Conservation (phyloP, 2,329 filamentous ascomycete genomes). For the Diplodia intermedia region DNA sequence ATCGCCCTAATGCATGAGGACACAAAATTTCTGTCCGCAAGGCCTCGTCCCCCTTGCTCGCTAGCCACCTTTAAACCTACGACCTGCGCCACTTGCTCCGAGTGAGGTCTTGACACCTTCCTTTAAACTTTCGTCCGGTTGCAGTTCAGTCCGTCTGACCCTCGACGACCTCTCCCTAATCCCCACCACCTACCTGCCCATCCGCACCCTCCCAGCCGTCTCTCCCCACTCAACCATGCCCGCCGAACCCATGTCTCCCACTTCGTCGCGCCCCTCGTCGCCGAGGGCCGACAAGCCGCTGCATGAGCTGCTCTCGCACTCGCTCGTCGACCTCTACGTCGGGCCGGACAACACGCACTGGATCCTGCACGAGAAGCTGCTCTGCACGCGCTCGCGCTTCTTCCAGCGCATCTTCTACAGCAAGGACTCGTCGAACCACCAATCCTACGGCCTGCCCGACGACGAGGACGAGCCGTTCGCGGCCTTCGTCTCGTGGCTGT, state of each 20-base stretch:
- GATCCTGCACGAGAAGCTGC: constrained; percentile 63
- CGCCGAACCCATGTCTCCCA: constrained; percentile 22
- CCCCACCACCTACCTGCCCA: not conserved
- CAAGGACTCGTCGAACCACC: constrained; percentile 37
- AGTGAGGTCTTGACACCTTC: not conserved
- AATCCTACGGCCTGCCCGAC: constrained; percentile 58
- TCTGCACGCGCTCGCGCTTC: constrained; percentile 61
- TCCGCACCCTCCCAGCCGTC: not conserved
- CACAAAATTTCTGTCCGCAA: constrained; percentile 8
- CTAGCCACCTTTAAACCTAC: constrained; percentile 2
- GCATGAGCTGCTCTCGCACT: constrained; percentile 59
- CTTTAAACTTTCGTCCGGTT: not conserved
- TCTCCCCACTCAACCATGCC: not conserved
- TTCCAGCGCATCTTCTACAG: constrained; percentile 61
- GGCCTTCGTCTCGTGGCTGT: constrained; percentile 62
- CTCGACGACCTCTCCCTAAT: not conserved
- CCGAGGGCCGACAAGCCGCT: constrained; percentile 19
- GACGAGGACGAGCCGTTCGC: constrained; percentile 60
- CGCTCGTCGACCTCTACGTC: constrained; percentile 64
- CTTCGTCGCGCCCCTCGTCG: not conserved
- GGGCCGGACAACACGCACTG: constrained; percentile 62
- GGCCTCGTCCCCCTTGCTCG: not conserved
- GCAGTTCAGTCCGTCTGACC: too few relatives aligned
- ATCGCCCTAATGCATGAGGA: constrained; percentile 9
- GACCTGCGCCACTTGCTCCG: not conserved